These are phyloP conservation scores for Wakefieldia striispora DNA, from an alignment of 768 basidiomycete species.

Conservation along the genomic window DNA sequence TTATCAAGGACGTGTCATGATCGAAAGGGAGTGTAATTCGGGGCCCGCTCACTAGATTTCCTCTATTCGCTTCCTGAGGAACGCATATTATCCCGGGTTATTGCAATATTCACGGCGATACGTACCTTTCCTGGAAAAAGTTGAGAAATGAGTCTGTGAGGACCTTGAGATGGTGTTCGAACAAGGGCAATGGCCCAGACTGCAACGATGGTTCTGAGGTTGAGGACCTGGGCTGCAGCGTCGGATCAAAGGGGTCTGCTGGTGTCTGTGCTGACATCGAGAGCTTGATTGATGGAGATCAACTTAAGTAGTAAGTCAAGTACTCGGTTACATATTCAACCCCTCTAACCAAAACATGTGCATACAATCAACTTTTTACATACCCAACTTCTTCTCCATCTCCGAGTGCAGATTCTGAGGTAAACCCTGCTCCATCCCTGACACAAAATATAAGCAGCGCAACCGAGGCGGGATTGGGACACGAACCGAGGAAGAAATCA, in stretches of 20 bases:
- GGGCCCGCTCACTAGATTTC: conserved; percentile 66
- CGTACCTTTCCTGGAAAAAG: conserved; percentile 86
- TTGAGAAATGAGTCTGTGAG: conserved; percentile 70
- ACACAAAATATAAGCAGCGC: conserved; percentile 1
- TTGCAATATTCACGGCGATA: conserved; percentile 11
- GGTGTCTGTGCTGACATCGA: conserved; percentile 16
- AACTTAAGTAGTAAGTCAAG: neutral
- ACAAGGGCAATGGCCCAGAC: conserved; percentile 61
- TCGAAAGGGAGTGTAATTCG: neutral
- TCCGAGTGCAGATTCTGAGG: conserved; percentile 59
- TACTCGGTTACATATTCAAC: neutral
- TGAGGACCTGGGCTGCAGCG: conserved; percentile 22
- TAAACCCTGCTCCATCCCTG: conserved; percentile 54
- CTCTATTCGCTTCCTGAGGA: conserved; percentile 73
- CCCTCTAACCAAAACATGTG: conserved; percentile 23
- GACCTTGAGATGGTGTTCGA: conserved; percentile 68
- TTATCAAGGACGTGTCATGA: conserved; percentile 29
- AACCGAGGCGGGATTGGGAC: neutral
- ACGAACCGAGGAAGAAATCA: conserved; percentile 79
- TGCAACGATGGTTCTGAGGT: conserved; percentile 28
- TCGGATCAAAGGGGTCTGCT: conserved; percentile 25
- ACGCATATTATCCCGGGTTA: conserved; percentile 19
- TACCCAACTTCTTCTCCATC: conserved; percentile 60
- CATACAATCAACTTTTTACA: conserved; percentile 31
- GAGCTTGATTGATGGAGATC: conserved; percentile 3